These are phyloP conservation scores for Mycosphaerella sp. DNA, from an alignment of 2,329 filamentous ascomycete species.

Conservation along the genomic window DNA sequence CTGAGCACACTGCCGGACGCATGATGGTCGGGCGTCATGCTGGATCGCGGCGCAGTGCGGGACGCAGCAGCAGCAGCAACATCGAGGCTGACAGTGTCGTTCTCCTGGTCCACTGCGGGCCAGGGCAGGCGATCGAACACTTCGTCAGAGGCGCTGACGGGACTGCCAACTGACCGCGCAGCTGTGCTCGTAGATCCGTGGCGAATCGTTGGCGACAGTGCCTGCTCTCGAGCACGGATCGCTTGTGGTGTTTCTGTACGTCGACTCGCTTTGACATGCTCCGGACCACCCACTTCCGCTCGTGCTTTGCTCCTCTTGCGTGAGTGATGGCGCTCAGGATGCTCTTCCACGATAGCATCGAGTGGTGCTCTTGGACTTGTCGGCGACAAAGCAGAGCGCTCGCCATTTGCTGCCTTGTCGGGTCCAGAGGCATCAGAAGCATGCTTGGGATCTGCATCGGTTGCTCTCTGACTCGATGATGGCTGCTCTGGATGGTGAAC, in stretches of 20 bases:
- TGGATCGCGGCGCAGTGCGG: conserved; percentile 5
- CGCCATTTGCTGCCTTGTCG: not conserved
- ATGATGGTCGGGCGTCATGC: conserved; percentile 29
- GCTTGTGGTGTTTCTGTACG: conserved; percentile 40
- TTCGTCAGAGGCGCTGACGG: conserved; percentile 31
- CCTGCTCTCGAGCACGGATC: conserved; percentile 33
- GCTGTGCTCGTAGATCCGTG: conserved; percentile 2
- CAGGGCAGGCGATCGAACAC: conserved; percentile 33
- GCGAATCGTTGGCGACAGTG: conserved; percentile 16
- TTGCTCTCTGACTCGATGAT: conserved; percentile 7
- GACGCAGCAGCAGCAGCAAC: conserved; percentile 31
- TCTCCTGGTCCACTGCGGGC: conserved; percentile 43
- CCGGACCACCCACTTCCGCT: conserved; percentile 40
- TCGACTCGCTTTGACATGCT: conserved; percentile 39
- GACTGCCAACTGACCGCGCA: conserved; percentile 21
- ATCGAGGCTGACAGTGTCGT: conserved; percentile 41
- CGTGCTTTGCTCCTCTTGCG: conserved; percentile 39
- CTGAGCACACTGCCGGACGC: conserved; percentile 40
- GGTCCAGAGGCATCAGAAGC: conserved; percentile 3
- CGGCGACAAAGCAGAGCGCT: conserved; percentile 19
- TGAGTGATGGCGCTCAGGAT: conserved; percentile 13
- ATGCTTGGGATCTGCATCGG: not conserved
- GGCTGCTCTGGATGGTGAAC: conserved; percentile 4
- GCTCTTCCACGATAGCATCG: conserved; percentile 40
- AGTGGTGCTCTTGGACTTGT: conserved; percentile 35